These are phyloP conservation scores for Brassica incana DNA, from an alignment of 345 rosid genomes.

Conservation along the genomic window DNA sequence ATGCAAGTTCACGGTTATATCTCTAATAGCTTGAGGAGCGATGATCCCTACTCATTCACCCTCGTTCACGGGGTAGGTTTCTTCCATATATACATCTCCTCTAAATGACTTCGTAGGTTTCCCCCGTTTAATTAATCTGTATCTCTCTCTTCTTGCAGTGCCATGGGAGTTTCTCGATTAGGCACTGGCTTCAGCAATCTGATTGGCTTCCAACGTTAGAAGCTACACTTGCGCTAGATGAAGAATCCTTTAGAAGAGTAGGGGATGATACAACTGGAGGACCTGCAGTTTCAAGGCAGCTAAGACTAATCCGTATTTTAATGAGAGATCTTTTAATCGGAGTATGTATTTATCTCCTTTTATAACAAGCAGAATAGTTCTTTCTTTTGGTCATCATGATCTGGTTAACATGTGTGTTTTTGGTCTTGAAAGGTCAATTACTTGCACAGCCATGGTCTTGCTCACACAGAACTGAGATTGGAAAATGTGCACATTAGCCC, in stretches of 20 bases:
- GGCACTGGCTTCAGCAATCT: constrained; percentile 94
- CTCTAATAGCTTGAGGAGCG: constrained; percentile 46
- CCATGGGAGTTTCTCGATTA: constrained; percentile 90
- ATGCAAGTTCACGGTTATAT: constrained; percentile 91
- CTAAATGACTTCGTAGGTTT: background rate
- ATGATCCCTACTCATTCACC: constrained; percentile 55
- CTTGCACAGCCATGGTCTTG: constrained; percentile 97
- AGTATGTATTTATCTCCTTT: constrained; percentile 49
- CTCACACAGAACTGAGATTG: constrained; percentile 93
- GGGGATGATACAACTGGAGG: constrained; percentile 98
- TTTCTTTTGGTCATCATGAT: constrained; percentile 9
- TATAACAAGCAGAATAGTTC: background rate
- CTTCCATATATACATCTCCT: background rate
- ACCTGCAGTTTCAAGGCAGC: constrained; percentile 87
- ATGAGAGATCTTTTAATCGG: constrained; percentile 95
- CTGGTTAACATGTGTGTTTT: constrained; percentile 20
- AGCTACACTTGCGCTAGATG: constrained; percentile 93
- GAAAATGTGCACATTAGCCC: constrained; percentile 97
- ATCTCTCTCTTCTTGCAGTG: constrained; percentile 49
- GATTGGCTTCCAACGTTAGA: constrained; percentile 98
- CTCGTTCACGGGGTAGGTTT: constrained; percentile 78
- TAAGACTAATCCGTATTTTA: constrained; percentile 71
- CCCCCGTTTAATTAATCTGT: background rate
- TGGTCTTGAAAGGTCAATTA: constrained; percentile 71
- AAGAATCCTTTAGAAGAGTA: constrained; percentile 75